Evolutionary conservation across 2,329 filamentous ascomycete species (phyloP), one percentile per base, ranked within the genome.

Genomic region (Pseudogymnoascus sp.): DNA sequence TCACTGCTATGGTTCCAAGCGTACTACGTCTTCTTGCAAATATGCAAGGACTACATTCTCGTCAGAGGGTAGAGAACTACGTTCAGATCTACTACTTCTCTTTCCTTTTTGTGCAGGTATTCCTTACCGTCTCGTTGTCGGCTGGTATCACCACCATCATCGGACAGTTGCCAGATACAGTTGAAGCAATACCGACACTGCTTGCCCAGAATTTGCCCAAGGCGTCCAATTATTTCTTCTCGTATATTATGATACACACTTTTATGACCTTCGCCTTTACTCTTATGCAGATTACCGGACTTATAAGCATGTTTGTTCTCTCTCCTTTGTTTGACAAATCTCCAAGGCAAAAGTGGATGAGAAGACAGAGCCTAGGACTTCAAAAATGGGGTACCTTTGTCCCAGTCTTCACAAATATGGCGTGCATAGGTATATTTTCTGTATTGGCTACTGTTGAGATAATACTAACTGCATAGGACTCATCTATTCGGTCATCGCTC

Each of bases 81-180:
- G 84, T 89, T 1, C 86, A 89, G 69, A 81, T 81, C 64, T 89
- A 86, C 73, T 89, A 87, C 73, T 89, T 89, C 69, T 81, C 81
- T 23, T 90, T 90, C 72, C 77, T 89, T 16, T 88, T 89, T 71
- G 81, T 89, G 33, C 85, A 89, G 70, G 73, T 89, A 64, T 89
- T 90, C 73, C 75, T 89, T 58, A 83, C 88, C 28, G 85, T 88
- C 43, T 84, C 84, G 0, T 59, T 67, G 9, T 68, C 60, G 35
- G 61, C 62, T 16, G 62, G 65, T 33, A 59, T 67, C 40, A 65
- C 63, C 16, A 67, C 59, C 41, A 65, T 66, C 38, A 60, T 67
- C 28, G 28, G 31, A 63, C 61, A 66, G 49, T 59, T 68, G n/a
- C 61, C 35, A 35, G 45, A 49, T 25, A 40, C 37, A 12, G 8